Percentiles rank a stretch among this genome's conserved stretches.
These are phyloP conservation scores for Spinellus fusiger DNA, from an alignment of 192 early-diverging fungal species.

Conservation along the genomic window DNA sequence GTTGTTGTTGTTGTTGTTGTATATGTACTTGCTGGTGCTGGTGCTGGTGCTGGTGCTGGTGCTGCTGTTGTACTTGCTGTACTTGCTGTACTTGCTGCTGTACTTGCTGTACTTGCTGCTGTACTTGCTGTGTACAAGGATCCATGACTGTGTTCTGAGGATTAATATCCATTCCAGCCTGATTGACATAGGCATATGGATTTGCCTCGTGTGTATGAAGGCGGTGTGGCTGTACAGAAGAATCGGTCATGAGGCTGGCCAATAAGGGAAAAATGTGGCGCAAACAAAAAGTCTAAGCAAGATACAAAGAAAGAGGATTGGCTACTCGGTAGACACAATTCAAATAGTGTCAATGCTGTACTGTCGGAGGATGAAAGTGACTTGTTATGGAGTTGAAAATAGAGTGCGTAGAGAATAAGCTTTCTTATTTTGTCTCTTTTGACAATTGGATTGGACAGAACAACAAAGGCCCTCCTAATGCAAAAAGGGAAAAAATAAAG, in stretches of 20 bases:
- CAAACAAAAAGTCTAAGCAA: conserved; percentile 5
- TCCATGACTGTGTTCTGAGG: no score
- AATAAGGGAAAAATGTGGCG: conserved; percentile 12
- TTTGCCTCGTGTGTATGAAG: conserved; percentile 11
- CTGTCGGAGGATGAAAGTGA: no score
- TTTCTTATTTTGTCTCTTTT: no score
- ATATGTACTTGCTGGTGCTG: conserved; percentile 31
- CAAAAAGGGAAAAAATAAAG: no score
- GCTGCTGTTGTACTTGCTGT: conserved; percentile 4
- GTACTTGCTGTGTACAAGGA: no score
- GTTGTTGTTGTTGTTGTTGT: not conserved
- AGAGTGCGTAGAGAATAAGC: no score
- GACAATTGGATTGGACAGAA: no score
- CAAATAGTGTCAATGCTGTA: no score
- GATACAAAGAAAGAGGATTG: conserved; percentile 19
- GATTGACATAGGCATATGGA: not conserved
- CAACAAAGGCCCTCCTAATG: no score
- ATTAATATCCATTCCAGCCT: not conserved
- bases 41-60: not conserved
- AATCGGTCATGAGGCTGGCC: conserved; percentile 15
- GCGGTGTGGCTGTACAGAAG: conserved; percentile 15
- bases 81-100: not conserved
- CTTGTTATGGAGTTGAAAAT: no score
- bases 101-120: no score
- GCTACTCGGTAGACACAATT: no score